Evolutionary conservation across 768 basidiomycete genomes (phyloP).

Genomic region (Lactarius sp.): DNA sequence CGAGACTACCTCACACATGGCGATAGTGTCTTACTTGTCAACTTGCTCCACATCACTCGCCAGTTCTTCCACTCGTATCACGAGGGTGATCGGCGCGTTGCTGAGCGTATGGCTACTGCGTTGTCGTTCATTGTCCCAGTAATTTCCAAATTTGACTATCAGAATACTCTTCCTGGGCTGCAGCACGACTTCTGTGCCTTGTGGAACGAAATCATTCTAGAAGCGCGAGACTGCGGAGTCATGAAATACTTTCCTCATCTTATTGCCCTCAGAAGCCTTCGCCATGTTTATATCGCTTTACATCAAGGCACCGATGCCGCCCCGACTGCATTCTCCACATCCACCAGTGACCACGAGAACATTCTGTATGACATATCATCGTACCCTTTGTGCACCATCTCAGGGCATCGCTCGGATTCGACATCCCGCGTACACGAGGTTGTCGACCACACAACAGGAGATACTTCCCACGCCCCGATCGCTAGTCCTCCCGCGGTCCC

Average conservation of each 20-base stretch:
- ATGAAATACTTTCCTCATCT: too few relatives aligned
- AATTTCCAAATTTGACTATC: not conserved
- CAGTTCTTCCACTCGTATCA: not conserved
- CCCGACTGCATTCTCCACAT: too few relatives aligned
- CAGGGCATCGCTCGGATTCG: not conserved
- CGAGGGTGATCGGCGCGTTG: too few relatives aligned
- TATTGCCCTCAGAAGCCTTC: not conserved
- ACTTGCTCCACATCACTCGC: constrained; percentile 5
- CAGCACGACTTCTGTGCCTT: too few relatives aligned
- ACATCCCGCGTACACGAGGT: not conserved
- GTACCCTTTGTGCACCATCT: not conserved
- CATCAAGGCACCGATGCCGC: not conserved
- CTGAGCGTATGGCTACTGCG: not conserved
- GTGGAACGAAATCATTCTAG: too few relatives aligned
- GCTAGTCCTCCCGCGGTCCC: not conserved
- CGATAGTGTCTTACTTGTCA: not conserved
- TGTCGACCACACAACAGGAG: too few relatives aligned
- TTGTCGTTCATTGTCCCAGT: not conserved
- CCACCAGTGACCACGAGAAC: not conserved
- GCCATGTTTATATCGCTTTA: not conserved
- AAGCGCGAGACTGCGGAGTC: not conserved
- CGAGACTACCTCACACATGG: not conserved
- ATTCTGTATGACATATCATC: too few relatives aligned
- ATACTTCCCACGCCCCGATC: not conserved
- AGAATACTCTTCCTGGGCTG: too few relatives aligned